Base-by-base conservation (phyloP, 371 early-diverging fungal genomes). In the Mortierella sp. region DNA sequence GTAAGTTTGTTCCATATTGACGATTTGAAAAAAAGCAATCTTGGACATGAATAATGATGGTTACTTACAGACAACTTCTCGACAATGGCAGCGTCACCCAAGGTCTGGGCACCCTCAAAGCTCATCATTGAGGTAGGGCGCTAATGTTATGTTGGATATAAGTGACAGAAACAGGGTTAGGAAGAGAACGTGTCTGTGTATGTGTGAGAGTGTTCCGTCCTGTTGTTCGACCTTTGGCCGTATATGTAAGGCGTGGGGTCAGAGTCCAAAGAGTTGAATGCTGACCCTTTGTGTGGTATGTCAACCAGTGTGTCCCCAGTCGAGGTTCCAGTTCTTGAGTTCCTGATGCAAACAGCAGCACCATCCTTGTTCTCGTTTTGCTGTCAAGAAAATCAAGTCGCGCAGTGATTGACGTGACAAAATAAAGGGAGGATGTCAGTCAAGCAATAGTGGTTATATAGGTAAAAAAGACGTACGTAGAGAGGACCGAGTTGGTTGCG, bases 61-160 rank as follows among this genome's bases (percentile, higher is more conserved):
- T 4, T 72, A 91, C 95, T 89, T 93, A 96, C 97, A 44, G 79
- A 84, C 71, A 98, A 90, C 90, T 98, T 98, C 83, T 95, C 93
- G 60, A 92, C 88, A 83, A 98, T 96, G 75, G 35, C 78, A 5
- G 71, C 38, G 18, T 85, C 90, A 71, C 98, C 97, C 35, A 74
- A 58, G 77, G 91, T 85, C 80, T 90, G 93, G 54, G 88, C 76
- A 48, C 96, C 96, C 89, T 98, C 98, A 88, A 96, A 98, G 68
- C 95, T 92, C 83, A 98, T 84, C 96, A 95, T 95, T 71, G 98
- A 98, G 74, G 81, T 54, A 2, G 91, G 92, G 75, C 95, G 89
- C 98, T 98, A 88, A 76, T 49, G 38, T 18, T 21, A n/a, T 48
- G 73, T 44, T 51, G n/a, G 4, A 63, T 46, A 49, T 44, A 27